phyloP scores from a whole-genome alignment of 495 filamentous ascomycete species.

The Cercophora sp. region DNA sequence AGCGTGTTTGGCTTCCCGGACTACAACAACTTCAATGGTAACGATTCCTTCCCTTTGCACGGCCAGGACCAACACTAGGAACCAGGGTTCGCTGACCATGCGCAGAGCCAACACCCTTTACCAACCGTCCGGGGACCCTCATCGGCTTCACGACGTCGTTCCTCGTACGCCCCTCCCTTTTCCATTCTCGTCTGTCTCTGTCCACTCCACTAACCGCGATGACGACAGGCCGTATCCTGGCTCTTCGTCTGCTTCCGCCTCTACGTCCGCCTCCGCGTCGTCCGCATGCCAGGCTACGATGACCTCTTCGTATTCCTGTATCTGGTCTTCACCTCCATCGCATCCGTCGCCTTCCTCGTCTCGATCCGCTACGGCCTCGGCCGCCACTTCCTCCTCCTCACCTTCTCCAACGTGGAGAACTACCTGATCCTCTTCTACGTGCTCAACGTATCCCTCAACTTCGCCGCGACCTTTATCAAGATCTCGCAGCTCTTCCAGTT shows the following conservation, averaged over 20 bases:
- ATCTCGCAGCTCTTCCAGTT: constrained; percentile 31
- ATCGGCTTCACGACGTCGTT: not conserved
- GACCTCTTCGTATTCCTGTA: constrained; percentile 31
- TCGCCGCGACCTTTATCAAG: constrained; percentile 25
- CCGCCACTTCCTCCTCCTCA: constrained; percentile 19
- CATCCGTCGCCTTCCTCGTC: constrained; percentile 22
- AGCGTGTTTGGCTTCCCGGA: not conserved
- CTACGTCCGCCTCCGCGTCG: constrained; percentile 24
- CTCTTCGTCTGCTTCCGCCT: constrained; percentile 27
- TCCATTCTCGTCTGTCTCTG: not conserved
- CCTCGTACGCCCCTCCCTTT: not conserved
- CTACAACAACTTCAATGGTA: not conserved
- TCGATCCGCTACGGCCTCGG: constrained; percentile 16
- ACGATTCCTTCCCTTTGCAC: too few species aligned
- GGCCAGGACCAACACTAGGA: too few species aligned
- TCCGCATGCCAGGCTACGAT: constrained; percentile 25
- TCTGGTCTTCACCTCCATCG: constrained; percentile 24
- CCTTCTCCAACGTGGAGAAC: constrained; percentile 7
- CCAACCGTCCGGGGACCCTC: not conserved
- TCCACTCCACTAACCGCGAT: not conserved
- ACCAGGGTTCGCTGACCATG: too few species aligned
- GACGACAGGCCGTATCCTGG: constrained; percentile 27
- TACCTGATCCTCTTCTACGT: constrained; percentile 29
- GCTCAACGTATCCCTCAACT: constrained; percentile 24
- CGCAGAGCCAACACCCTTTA: not conserved